Percentiles rank a stretch among this genome's conserved stretches.
Conservation (phyloP, 2,329 filamentous ascomycete genomes). For the Trichoderma sp. region DNA sequence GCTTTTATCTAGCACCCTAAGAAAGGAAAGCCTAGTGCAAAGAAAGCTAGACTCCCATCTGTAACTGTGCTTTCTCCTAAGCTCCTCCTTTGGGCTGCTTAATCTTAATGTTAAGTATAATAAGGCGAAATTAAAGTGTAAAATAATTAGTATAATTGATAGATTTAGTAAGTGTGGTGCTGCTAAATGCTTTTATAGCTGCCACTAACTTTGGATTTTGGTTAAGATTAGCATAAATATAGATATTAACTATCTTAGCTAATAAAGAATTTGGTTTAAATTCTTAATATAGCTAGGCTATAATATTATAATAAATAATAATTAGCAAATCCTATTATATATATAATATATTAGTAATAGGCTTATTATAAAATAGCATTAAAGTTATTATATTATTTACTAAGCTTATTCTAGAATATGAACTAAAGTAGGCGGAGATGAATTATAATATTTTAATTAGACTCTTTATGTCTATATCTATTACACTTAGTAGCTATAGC, state of each 20-base stretch:
- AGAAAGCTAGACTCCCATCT: slow-evolving; percentile 5
- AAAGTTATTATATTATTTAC: slow-evolving; percentile 2
- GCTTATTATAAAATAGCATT: slow-evolving; percentile 18
- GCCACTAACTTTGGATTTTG: not conserved
- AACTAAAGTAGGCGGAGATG: not conserved
- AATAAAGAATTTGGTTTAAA: slow-evolving; percentile 12
- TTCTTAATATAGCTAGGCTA: slow-evolving; percentile 13
- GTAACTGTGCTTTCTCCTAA: not conserved
- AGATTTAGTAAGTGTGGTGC: slow-evolving; percentile 2
- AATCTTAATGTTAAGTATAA: not conserved
- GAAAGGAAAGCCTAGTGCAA: slow-evolving; percentile 1
- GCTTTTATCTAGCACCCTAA: not conserved
- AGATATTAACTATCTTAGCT: slow-evolving; percentile 17
- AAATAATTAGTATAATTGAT: slow-evolving; percentile 25
- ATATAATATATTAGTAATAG: not conserved
- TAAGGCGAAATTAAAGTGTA: not conserved
- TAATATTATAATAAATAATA: not conserved
- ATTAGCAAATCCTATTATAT: not conserved
- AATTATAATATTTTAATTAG: not conserved
- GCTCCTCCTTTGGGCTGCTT: not conserved
- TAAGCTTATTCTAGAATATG: not conserved
- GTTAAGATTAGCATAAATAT: slow-evolving; percentile 12
- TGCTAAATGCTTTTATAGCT: slow-evolving; percentile 5
- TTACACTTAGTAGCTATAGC: not conserved
- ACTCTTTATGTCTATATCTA: not conserved